phyloP scores from a whole-genome alignment of 495 filamentous ascomycete genomes.

The Hypoxylon fragiforme region DNA sequence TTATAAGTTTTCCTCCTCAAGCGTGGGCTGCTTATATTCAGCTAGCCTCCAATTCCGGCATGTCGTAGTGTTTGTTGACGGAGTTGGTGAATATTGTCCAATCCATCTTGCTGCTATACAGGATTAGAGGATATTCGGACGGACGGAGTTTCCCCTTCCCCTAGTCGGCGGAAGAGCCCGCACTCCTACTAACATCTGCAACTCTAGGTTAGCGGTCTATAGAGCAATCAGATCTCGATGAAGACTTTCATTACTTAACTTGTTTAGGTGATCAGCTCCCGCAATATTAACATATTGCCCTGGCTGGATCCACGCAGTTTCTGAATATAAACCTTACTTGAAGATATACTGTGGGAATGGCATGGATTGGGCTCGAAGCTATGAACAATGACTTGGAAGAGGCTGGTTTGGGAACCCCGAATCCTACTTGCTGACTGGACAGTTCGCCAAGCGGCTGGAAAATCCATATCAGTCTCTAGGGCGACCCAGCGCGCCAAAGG shows the following conservation, averaged over 20 bases:
- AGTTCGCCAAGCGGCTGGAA: no score
- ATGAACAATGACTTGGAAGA: no score
- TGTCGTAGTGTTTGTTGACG: neutral
- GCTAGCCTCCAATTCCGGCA: constrained; percentile 2
- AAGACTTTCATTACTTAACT: no score
- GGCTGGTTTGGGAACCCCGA: no score
- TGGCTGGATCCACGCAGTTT: no score
- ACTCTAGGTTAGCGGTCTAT: neutral
- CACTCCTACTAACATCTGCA: neutral
- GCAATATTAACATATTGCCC: neutral
- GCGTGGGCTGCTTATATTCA: constrained; percentile 16
- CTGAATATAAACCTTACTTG: no score
- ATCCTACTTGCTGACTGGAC: no score
- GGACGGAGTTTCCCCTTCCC: neutral
- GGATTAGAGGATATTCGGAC: neutral
- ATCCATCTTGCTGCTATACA: neutral
- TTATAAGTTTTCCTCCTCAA: neutral
- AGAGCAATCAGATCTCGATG: constrained; percentile 2
- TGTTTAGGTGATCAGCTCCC: neutral
- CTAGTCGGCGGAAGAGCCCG: neutral
- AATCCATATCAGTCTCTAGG: no score
- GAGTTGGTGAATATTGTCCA: neutral
- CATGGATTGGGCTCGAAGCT: no score
- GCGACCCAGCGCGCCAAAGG: neutral
- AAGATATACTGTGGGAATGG: no score